A percentile compares a stretch with the other conserved stretches of the same genome.
Evolutionary conservation across 257 asterid genomes (phyloP).

Genomic region (Nicotiana tabacum): DNA sequence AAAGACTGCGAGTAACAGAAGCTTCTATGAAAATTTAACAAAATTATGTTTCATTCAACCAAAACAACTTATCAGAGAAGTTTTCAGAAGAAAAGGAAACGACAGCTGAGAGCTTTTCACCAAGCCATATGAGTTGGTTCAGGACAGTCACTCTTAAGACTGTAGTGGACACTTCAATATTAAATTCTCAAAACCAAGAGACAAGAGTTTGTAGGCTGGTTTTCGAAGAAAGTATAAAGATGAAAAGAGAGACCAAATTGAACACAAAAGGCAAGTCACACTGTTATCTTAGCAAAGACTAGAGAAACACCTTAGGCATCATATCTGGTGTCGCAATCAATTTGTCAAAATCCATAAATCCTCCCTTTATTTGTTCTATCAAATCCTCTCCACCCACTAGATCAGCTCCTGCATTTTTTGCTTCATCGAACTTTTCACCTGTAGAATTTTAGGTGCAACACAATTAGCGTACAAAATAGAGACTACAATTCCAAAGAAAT

Average conservation of each 20-base stretch:
- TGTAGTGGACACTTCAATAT: neutral
- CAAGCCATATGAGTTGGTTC: neutral
- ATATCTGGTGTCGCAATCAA: slow-evolving; percentile 96
- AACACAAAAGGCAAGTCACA: slow-evolving; percentile 2
- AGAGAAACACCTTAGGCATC: slow-evolving; percentile 83
- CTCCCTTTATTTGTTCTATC: slow-evolving; percentile 85
- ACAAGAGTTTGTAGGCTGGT: neutral
- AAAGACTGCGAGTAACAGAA: neutral
- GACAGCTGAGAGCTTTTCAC: neutral
- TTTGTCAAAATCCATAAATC: slow-evolving; percentile 93
- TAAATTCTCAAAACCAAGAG: neutral
- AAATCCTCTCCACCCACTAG: slow-evolving; percentile 95
- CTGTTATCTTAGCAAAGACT: neutral
- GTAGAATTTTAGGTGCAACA: slow-evolving; percentile 24
- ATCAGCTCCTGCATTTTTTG: slow-evolving; percentile 97
- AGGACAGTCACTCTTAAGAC: neutral
- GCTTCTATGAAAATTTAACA: neutral
- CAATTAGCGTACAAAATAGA: slow-evolving; percentile 18
- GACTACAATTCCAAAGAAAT: neutral
- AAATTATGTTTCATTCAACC: neutral
- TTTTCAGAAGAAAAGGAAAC: neutral
- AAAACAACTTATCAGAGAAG: neutral
- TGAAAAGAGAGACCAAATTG: neutral
- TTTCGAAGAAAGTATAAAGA: neutral
- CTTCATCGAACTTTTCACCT: slow-evolving; percentile 98